phyloP scores from a whole-genome alignment of 2,329 filamentous ascomycete genomes.

The Volutella citrinella region DNA sequence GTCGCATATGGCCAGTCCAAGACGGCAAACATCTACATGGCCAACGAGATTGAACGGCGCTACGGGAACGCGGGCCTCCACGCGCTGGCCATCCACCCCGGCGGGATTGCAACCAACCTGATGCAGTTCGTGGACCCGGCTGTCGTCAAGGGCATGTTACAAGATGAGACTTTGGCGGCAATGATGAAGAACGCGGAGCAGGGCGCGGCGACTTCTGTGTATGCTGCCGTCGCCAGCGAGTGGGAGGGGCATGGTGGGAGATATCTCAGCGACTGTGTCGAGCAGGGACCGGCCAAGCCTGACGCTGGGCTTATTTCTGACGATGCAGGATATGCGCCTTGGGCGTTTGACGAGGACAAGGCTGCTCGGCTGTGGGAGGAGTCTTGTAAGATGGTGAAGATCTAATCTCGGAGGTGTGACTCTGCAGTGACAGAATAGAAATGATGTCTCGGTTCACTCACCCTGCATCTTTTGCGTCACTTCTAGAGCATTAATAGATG shows the following conservation, averaged over 20 bases:
- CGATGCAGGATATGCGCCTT: constrained; percentile 5
- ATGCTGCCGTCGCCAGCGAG: constrained; percentile 7
- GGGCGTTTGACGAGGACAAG: constrained; percentile 9
- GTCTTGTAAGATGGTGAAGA: constrained; percentile 7
- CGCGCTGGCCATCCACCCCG: constrained; percentile 14
- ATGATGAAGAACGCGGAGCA: constrained; percentile 5
- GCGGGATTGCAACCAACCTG: constrained; percentile 7
- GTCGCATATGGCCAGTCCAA: constrained; percentile 17
- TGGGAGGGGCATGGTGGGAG: constrained; percentile 12
- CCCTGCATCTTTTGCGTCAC: too few species aligned
- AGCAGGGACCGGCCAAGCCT: constrained; percentile 1
- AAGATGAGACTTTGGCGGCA: neutral
- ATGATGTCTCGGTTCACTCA: too few species aligned
- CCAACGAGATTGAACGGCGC: constrained; percentile 12
- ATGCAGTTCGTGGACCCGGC: constrained; percentile 1
- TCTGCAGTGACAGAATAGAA: too few species aligned
- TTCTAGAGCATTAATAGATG: too few species aligned
- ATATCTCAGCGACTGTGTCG: constrained; percentile 9
- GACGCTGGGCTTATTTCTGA: constrained; percentile 1
- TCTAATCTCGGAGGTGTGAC: too few species aligned
- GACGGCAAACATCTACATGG: constrained; percentile 19
- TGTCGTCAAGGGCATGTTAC: neutral
- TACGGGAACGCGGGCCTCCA: constrained; percentile 11
- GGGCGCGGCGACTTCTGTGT: constrained; percentile 10
- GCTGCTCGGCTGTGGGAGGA: constrained; percentile 11